A percentile compares a stretch with the other conserved stretches of the same genome.
Evolutionary conservation across 2,329 filamentous ascomycete genomes (phyloP).

Genomic region (Pezicula neosporulosa): DNA sequence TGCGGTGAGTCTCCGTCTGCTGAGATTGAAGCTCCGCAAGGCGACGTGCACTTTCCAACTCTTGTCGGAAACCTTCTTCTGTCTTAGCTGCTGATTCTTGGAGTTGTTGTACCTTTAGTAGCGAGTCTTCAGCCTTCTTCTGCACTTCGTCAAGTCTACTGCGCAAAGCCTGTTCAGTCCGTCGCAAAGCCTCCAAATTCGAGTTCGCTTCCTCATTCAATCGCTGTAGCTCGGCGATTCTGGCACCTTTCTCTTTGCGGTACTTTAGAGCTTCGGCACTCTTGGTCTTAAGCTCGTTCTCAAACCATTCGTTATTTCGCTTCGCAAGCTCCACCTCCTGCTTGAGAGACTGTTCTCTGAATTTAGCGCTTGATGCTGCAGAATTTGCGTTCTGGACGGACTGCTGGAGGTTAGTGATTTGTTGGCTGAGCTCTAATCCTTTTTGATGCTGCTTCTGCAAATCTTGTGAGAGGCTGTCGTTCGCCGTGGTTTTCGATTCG

Average conservation of each 20-base stretch:
- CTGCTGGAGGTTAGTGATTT: slow-evolving; percentile 79
- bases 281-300: slow-evolving; percentile 88
- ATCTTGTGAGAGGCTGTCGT: slow-evolving; percentile 82
- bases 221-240: slow-evolving; percentile 83
- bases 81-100: slow-evolving; percentile 77
- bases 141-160: slow-evolving; percentile 80
- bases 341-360: slow-evolving; percentile 83
- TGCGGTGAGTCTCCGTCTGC: slow-evolving; percentile 68
- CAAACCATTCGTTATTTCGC: slow-evolving; percentile 90
- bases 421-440: slow-evolving; percentile 76
- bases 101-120: slow-evolving; percentile 78
- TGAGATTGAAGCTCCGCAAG: slow-evolving; percentile 81
- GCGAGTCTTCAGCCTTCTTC: slow-evolving; percentile 80
- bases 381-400: slow-evolving; percentile 79
- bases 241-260: slow-evolving; percentile 90
- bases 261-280: slow-evolving; percentile 82
- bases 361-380: slow-evolving; percentile 76
- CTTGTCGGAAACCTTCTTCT: slow-evolving; percentile 83
- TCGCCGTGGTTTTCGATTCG: slow-evolving; percentile 83
- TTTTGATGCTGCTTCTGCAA: slow-evolving; percentile 87
- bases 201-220: slow-evolving; percentile 81
- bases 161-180: slow-evolving; percentile 76
- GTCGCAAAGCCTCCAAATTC: slow-evolving; percentile 72
- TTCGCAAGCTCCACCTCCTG: slow-evolving; percentile 88
- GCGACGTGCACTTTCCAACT: slow-evolving; percentile 76